A percentile compares a stretch with the other conserved stretches of the same genome.
These are phyloP conservation scores for Gossypium schwendimanii DNA, from an alignment of 441 rosid genomes.

Conservation along the genomic window DNA sequence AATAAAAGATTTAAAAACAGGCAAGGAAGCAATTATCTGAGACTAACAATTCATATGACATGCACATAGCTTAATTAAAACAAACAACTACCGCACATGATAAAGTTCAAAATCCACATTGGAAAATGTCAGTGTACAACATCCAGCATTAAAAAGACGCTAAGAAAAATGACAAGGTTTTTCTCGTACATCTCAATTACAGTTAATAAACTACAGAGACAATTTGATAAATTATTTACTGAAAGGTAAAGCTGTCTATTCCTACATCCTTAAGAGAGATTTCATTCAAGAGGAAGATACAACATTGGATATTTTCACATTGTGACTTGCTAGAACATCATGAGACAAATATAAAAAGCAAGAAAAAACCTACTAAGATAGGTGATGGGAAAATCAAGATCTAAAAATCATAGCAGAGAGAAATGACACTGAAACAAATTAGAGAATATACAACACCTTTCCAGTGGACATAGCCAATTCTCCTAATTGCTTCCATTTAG, in stretches of 20 bases:
- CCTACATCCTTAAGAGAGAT: neutral
- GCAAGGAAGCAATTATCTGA: neutral
- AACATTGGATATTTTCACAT: neutral
- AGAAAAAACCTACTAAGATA: neutral
- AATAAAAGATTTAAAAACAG: neutral
- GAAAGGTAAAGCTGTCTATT: neutral
- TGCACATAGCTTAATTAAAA: neutral
- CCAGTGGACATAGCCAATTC: conserved; percentile 95
- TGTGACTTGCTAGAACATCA: neutral
- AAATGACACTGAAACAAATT: neutral
- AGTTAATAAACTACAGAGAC: neutral
- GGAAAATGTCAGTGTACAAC: neutral
- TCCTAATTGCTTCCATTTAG: conserved; percentile 97
- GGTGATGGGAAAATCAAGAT: neutral
- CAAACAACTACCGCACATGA: neutral
- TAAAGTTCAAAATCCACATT: neutral
- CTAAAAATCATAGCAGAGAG: neutral
- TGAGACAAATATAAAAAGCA: neutral
- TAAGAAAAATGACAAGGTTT: neutral
- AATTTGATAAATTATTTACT: neutral
- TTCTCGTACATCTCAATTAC: neutral
- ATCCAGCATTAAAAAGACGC: neutral
- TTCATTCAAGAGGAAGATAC: neutral
- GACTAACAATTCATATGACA: neutral
- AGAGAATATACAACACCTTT: conserved; percentile 41